These are phyloP conservation scores for Puya raimondii DNA, from an alignment of 176 grass and related monocot species.

Conservation along the genomic window DNA sequence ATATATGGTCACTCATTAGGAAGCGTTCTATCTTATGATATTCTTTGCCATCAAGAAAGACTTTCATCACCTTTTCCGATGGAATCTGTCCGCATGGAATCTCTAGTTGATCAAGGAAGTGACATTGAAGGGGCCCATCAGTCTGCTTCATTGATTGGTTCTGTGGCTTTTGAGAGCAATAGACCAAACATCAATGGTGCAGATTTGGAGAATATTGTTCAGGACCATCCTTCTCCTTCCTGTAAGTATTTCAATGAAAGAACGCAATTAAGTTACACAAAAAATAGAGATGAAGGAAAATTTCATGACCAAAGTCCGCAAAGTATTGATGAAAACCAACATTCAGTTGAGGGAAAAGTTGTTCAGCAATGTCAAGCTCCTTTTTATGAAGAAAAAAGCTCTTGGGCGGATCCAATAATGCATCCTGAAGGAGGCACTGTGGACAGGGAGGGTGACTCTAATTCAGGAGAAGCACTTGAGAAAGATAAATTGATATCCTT, in stretches of 20 bases:
- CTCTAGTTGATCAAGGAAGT: slow-evolving; percentile 26
- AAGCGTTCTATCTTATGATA: slow-evolving; percentile 93
- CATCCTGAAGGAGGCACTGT: slow-evolving; percentile 2
- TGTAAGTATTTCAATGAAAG: slow-evolving; percentile 6
- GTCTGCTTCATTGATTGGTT: slow-evolving; percentile 10
- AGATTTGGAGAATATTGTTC: slow-evolving; percentile 19
- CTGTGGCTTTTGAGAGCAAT: slow-evolving; percentile 13
- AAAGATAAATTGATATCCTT: slow-evolving; percentile 52
- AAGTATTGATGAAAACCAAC: slow-evolving; percentile 17
- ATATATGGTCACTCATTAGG: slow-evolving; percentile 95
- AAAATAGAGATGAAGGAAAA: slow-evolving; percentile 17
- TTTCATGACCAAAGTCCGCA: not conserved
- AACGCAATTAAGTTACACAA: slow-evolving; percentile 17
- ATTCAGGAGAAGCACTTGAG: slow-evolving; percentile 24
- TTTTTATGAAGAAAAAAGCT: slow-evolving; percentile 12
- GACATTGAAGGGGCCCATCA: slow-evolving; percentile 15
- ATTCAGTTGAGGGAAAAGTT: slow-evolving; percentile 16
- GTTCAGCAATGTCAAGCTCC: not conserved
- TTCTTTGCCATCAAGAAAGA: slow-evolving; percentile 92
- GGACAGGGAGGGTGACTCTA: not conserved
- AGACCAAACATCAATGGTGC: slow-evolving; percentile 2
- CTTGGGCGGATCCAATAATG: slow-evolving; percentile 7
- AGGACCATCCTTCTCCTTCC: slow-evolving; percentile 12
- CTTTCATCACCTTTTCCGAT: slow-evolving; percentile 44
- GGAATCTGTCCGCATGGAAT: slow-evolving; percentile 45